Evolutionary conservation across 257 asterid species (phyloP).

Genomic region (Fraxinus americana): DNA sequence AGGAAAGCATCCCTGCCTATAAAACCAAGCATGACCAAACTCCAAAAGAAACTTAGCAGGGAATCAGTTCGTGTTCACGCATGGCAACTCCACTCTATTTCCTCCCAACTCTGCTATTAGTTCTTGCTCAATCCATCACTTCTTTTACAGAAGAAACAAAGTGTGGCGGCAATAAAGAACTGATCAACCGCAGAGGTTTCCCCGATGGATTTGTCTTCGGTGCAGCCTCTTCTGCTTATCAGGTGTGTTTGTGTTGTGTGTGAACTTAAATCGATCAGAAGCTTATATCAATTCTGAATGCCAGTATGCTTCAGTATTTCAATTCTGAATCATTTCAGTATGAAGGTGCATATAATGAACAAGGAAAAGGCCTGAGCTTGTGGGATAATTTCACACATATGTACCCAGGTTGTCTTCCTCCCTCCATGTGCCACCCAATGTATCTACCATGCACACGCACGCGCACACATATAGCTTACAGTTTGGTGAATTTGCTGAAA

Average conservation of each 20-base stretch:
- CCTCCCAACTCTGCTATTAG: background rate
- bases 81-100: constrained; percentile 1
- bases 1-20: background rate
- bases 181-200: constrained; percentile 26
- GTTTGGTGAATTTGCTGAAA: background rate
- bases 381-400: constrained; percentile 54
- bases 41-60: background rate
- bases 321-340: constrained; percentile 17
- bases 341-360: constrained; percentile 44
- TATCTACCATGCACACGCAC: background rate
- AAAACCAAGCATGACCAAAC: background rate
- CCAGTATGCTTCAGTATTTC: background rate
- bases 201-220: constrained; percentile 42
- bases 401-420: constrained; percentile 43
- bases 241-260: constrained; percentile 19
- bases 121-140: background rate
- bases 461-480: too few relatives aligned
- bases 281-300: background rate
- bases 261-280: background rate
- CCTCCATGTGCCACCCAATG: background rate
- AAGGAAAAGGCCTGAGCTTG: constrained; percentile 41
- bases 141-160: constrained; percentile 9
- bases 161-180: constrained; percentile 26
- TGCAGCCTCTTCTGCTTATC: constrained; percentile 55
- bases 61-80: background rate